Evolutionary conservation across 805 yeast species (phyloP), one percentile per base, ranked within the genome.

Genomic region (Suhomyces pyralidae): DNA sequence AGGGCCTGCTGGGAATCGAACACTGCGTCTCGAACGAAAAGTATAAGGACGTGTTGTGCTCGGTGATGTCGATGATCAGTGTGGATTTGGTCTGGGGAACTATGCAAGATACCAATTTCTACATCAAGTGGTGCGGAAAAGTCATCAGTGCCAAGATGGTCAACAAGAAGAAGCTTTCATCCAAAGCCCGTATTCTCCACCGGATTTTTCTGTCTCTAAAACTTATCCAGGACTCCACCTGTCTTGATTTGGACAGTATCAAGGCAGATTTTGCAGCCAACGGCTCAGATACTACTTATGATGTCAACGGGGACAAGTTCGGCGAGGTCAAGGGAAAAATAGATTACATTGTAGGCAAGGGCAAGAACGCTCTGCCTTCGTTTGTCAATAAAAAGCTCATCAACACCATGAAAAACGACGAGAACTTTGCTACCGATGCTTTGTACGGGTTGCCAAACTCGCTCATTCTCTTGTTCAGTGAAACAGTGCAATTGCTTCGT

Each of bases 21-120:
- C 62, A 78, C 74, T 53, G 76, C 73, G 58, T 71, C 55, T 51
- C 89, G 17, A 67, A 70, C 40, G 79, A 87, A 61, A 86, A 87
- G 64, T 90, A 90, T 66, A 90, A 90, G 63, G 96, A 90, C 63
- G 88, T 89, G 4, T 66, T 90, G 25, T 87, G 90, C 48, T 94
- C 96, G 0, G 84, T 88, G 20, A 76, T 90, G 65, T 85, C 94
- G 2, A 88, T 90, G 96, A 89, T 86, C 46, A 84, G 92, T 6
- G 88, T 90, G 49, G 96, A 90, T 69, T 85, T 89, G 49, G 92
- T 89, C 14, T 87, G 96, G 90, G 96, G 97, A 2, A 84, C 93
- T 0, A 88, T 88, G 92, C 85, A 87, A 51, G 94, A 88, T 58
- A 89, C 96, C 62, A 83, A 82, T 56, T 79, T 84, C 53, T 89